phyloP scores from a whole-genome alignment of 2,329 filamentous ascomycete genomes.

The Colletotrichum tamarilloi region DNA sequence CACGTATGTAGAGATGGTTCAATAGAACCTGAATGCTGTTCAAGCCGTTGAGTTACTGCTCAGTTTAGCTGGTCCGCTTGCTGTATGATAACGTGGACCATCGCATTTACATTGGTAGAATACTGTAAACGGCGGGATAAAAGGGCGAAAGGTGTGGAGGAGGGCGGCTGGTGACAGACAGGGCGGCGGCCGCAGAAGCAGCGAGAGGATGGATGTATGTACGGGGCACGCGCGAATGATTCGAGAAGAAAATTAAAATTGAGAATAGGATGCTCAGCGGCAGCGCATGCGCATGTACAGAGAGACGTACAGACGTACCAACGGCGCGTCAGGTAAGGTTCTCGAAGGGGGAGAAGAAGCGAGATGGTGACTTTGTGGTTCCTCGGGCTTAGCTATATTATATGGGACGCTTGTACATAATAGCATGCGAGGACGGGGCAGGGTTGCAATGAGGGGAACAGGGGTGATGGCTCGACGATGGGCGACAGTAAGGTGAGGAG shows the following conservation, averaged over 20 bases:
- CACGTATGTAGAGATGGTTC: slow-evolving; percentile 49
- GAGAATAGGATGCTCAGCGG: background rate
- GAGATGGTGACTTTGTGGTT: slow-evolving; percentile 28
- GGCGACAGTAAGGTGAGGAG: slow-evolving; percentile 28
- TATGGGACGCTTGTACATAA: slow-evolving; percentile 36
- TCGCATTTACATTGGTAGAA: slow-evolving; percentile 54
- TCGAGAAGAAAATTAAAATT: background rate
- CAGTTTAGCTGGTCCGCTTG: slow-evolving; percentile 43
- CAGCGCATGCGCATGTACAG: slow-evolving; percentile 7
- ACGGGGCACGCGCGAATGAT: slow-evolving; percentile 1
- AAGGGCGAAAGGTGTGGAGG: slow-evolving; percentile 40
- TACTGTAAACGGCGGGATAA: slow-evolving; percentile 51
- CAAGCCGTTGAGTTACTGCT: slow-evolving; percentile 47
- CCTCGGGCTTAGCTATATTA: slow-evolving; percentile 28
- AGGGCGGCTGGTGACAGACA: slow-evolving; percentile 29
- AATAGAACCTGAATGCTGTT: slow-evolving; percentile 44
- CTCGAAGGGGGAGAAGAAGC: slow-evolving; percentile 32
- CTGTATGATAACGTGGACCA: slow-evolving; percentile 53
- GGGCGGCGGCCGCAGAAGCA: background rate
- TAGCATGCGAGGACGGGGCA: slow-evolving; percentile 27
- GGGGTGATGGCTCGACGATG: slow-evolving; percentile 18
- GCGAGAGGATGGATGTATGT: slow-evolving; percentile 5
- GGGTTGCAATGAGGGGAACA: slow-evolving; percentile 34
- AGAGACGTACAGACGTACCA: slow-evolving; percentile 6
- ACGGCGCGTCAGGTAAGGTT: slow-evolving; percentile 17